phyloP scores from a whole-genome alignment of 2,329 filamentous ascomycete genomes.

The Aspergillus tubingensis region DNA sequence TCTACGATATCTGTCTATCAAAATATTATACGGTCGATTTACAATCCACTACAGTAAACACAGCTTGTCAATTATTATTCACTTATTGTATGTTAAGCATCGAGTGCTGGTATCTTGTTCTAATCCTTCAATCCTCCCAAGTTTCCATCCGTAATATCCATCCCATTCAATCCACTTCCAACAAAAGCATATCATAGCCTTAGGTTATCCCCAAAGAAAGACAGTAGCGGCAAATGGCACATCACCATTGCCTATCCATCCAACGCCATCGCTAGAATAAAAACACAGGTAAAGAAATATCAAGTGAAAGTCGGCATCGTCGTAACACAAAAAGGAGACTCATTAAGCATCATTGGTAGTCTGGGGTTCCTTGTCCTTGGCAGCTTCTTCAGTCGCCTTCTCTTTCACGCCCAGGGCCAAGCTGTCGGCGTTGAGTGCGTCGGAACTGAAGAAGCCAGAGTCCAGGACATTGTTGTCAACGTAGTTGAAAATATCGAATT shows the following conservation, averaged over 20 bases:
- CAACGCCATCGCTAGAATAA: slow-evolving; percentile 22
- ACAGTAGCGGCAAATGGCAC: background rate
- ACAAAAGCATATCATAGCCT: too few species aligned
- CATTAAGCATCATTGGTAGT: slow-evolving; percentile 22
- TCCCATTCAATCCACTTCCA: background rate
- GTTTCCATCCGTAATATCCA: background rate
- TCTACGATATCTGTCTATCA: background rate
- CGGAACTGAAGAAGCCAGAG: slow-evolving; percentile 40
- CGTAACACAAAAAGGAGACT: slow-evolving; percentile 18
- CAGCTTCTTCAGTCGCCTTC: slow-evolving; percentile 19
- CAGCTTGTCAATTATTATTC: background rate
- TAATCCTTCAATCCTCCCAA: background rate
- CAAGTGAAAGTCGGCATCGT: slow-evolving; percentile 3
- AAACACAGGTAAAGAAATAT: slow-evolving; percentile 5
- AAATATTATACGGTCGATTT: background rate
- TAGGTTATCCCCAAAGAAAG: slow-evolving; percentile 2
- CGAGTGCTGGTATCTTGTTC: background rate
- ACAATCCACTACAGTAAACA: background rate
- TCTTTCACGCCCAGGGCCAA: slow-evolving; percentile 26
- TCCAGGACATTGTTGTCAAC: slow-evolving; percentile 34
- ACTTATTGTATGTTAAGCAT: background rate
- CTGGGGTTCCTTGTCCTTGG: slow-evolving; percentile 16
- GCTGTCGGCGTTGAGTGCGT: slow-evolving; percentile 32
- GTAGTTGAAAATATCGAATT: slow-evolving; percentile 36
- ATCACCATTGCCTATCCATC: slow-evolving; percentile 2